These are phyloP conservation scores for Geranomyces variabilis DNA, from an alignment of 192 early-diverging fungal genomes.

Conservation along the genomic window DNA sequence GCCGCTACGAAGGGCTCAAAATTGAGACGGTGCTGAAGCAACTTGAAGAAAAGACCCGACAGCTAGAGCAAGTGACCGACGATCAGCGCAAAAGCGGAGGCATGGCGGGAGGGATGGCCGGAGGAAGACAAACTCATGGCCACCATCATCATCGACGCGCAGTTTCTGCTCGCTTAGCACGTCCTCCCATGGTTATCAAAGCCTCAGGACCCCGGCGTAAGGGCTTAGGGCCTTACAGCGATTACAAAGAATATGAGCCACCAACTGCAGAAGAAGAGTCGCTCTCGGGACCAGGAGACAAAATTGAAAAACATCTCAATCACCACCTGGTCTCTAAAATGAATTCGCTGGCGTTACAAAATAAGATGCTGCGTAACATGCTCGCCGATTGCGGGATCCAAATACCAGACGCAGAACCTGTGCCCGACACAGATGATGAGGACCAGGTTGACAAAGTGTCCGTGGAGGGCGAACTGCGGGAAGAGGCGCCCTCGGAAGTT, in stretches of 20 bases:
- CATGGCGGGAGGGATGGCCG: slow-evolving; percentile 19
- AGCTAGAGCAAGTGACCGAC: slow-evolving; percentile 48
- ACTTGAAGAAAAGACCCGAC: slow-evolving; percentile 49
- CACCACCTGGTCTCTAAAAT: slow-evolving; percentile 27
- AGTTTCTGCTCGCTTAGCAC: slow-evolving; percentile 20
- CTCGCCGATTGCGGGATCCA: slow-evolving; percentile 36
- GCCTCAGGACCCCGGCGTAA: slow-evolving; percentile 14
- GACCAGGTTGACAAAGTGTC: background rate
- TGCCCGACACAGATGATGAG: background rate
- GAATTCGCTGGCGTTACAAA: slow-evolving; percentile 34
- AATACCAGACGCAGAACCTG: slow-evolving; percentile 7
- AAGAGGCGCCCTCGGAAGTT: background rate
- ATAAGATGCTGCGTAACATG: slow-evolving; percentile 35
- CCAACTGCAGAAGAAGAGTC: slow-evolving; percentile 22
- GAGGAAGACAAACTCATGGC: background rate
- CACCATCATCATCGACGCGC: slow-evolving; percentile 9
- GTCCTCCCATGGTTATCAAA: slow-evolving; percentile 25
- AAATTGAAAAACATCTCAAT: slow-evolving; percentile 30
- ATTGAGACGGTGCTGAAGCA: slow-evolving; percentile 52
- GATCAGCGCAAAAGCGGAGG: slow-evolving; percentile 35
- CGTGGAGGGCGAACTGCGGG: background rate
- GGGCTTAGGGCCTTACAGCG: slow-evolving; percentile 27
- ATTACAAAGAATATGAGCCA: slow-evolving; percentile 7
- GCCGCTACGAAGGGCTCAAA: slow-evolving; percentile 50
- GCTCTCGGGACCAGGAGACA: slow-evolving; percentile 11